Evolutionary conservation across 129 eudicot genomes (phyloP).

Genomic region (Deinandra increscens): DNA sequence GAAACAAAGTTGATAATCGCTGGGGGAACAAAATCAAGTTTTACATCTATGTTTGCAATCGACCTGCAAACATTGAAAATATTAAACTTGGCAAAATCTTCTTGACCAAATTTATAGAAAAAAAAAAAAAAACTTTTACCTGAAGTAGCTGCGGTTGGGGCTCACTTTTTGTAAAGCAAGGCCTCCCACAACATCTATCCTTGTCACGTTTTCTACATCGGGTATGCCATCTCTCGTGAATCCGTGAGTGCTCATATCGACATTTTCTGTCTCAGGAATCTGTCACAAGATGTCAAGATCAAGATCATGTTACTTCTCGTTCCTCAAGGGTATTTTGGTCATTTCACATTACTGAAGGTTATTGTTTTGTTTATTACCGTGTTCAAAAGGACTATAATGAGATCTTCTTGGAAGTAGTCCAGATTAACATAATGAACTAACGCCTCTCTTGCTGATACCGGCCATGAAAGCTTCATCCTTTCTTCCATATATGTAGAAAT

Average conservation of each 20-base stretch:
- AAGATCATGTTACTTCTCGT: not conserved
- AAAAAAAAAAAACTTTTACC: constrained; percentile 38
- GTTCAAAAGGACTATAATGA: constrained; percentile 70
- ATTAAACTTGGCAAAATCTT: not conserved
- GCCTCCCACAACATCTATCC: constrained; percentile 90
- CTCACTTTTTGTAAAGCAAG: constrained; percentile 84
- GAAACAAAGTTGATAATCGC: constrained; percentile 81
- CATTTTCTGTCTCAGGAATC: constrained; percentile 70
- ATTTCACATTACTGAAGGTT: no score
- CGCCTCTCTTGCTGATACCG: constrained; percentile 82
- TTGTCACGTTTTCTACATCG: constrained; percentile 59
- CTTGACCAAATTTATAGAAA: not conserved
- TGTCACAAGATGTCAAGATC: constrained; percentile 13
- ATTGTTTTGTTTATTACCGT: constrained; percentile 63
- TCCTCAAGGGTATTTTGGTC: constrained; percentile 17
- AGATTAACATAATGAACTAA: constrained; percentile 62
- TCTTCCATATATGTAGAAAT: constrained; percentile 67
- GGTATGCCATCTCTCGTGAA: constrained; percentile 74
- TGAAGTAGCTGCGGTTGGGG: constrained; percentile 65
- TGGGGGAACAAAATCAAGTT: constrained; percentile 91
- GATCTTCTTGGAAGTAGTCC: constrained; percentile 78
- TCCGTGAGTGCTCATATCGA: constrained; percentile 64
- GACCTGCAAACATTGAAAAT: constrained; percentile 47
- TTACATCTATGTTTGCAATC: constrained; percentile 79
- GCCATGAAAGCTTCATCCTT: constrained; percentile 99